phyloP scores from a whole-genome alignment of 2,329 filamentous ascomycete species.

The Neurospora crassa region DNA sequence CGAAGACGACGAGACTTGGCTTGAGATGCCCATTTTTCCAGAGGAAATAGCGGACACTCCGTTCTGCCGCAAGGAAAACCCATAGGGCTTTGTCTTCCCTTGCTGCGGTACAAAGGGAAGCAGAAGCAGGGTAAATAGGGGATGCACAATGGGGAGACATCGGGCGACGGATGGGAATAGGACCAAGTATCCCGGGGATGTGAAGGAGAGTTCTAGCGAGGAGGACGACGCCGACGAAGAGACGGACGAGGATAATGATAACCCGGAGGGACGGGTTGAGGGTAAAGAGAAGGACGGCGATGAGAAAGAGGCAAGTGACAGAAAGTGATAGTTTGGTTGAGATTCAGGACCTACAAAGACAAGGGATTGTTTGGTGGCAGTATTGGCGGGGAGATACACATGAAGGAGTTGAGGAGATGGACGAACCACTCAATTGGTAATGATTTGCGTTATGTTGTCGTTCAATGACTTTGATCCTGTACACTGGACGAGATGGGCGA shows the following conservation, averaged over 20 bases:
- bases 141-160: not conserved
- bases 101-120: not conserved
- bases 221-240: not conserved
- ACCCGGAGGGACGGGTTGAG: not conserved
- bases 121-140: not conserved
- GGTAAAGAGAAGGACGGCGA: not conserved
- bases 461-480: no score
- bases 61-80: not conserved
- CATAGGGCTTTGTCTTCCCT: not conserved
- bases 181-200: not conserved
- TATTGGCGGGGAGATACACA: not conserved
- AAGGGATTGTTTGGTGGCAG: no score
- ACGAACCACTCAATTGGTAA: no score
- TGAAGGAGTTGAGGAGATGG: not conserved
- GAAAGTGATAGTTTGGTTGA: not conserved
- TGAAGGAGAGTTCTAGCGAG: not conserved
- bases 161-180: not conserved
- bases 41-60: not conserved
- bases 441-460: no score
- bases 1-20: no score
- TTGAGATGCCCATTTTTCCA: no score
- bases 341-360: not conserved
- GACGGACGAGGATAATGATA: not conserved
- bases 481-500: no score
- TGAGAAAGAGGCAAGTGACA: not conserved